phyloP scores from a whole-genome alignment of 116 monocot genomes.

The Zostera marina region DNA sequence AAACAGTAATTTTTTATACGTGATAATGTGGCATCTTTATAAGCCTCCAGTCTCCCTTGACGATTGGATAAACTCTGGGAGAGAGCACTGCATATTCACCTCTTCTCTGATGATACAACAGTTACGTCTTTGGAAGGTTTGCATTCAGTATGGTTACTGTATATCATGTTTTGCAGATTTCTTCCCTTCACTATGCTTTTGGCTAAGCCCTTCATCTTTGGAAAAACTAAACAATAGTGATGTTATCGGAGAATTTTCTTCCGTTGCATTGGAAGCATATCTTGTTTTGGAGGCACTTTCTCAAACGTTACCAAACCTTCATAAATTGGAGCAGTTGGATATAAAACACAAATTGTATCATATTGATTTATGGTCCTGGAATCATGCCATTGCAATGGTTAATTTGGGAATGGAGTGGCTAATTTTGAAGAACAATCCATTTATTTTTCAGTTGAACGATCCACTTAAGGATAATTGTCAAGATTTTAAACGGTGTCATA shows the following conservation, averaged over 20 bases:
- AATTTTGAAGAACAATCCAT: conserved; percentile 25
- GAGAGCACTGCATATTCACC: conserved; percentile 45
- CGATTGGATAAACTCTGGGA: conserved; percentile 51
- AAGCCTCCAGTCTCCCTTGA: conserved; percentile 38
- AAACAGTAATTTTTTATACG: conserved; percentile 46
- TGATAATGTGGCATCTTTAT: conserved; percentile 70
- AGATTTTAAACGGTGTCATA: conserved; percentile 9
- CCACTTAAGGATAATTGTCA: neutral
- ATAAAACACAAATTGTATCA: conserved; percentile 9
- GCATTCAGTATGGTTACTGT: conserved; percentile 74
- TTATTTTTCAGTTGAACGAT: conserved; percentile 1
- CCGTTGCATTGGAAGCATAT: conserved; percentile 54
- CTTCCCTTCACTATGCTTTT: conserved; percentile 59
- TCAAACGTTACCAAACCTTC: conserved; percentile 62
- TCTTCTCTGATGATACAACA: conserved; percentile 65
- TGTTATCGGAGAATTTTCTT: conserved; percentile 56
- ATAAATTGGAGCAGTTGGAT: conserved; percentile 38
- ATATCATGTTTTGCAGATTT: conserved; percentile 56
- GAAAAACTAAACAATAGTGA: conserved; percentile 38
- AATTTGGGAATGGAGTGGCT: conserved; percentile 70
- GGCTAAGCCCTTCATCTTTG: conserved; percentile 55
- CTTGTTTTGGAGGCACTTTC: conserved; percentile 53
- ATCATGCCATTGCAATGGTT: conserved; percentile 68
- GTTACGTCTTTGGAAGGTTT: conserved; percentile 84
- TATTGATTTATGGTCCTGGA: conserved; percentile 63